A percentile compares a stretch with the other conserved stretches of the same genome.
Evolutionary conservation across 345 rosid genomes (phyloP).

Genomic region (Carallia pectinifolia): DNA sequence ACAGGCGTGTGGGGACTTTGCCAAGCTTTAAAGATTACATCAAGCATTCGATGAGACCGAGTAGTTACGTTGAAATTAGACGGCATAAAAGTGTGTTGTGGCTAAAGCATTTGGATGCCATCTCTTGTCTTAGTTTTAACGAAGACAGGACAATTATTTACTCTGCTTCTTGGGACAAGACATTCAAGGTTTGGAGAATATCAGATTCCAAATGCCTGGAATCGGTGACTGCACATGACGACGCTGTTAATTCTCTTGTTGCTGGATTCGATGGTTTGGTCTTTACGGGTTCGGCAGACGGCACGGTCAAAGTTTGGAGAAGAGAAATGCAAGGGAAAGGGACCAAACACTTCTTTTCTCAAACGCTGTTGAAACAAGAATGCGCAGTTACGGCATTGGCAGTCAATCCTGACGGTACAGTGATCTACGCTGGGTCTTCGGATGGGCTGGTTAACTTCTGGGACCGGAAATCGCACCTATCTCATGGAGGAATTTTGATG

Average conservation of each 20-base stretch:
- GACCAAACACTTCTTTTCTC: constrained; percentile 80
- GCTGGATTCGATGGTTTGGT: constrained; percentile 78
- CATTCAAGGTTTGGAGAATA: constrained; percentile 83
- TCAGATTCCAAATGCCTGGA: constrained; percentile 68
- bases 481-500: constrained; percentile 62
- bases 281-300: constrained; percentile 87
- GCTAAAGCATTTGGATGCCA: constrained; percentile 71
- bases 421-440: constrained; percentile 78
- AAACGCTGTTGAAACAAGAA: constrained; percentile 75
- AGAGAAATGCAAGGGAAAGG: constrained; percentile 82
- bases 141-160: constrained; percentile 63
- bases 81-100: constrained; percentile 43
- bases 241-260: constrained; percentile 68
- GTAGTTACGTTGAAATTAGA: constrained; percentile 53
- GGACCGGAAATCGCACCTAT: constrained; percentile 54
- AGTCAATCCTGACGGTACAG: constrained; percentile 46
- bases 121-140: constrained; percentile 68
- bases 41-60: constrained; percentile 51
- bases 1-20: constrained; percentile 64
- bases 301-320: constrained; percentile 83
- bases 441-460: constrained; percentile 82
- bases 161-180: constrained; percentile 88
- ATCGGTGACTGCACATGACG: constrained; percentile 74
- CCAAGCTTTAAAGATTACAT: constrained; percentile 64
- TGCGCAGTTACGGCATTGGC: constrained; percentile 76